Evolutionary conservation across 352 stramenopile species (phyloP).

Genomic region (Phytopythium oedochilum): DNA sequence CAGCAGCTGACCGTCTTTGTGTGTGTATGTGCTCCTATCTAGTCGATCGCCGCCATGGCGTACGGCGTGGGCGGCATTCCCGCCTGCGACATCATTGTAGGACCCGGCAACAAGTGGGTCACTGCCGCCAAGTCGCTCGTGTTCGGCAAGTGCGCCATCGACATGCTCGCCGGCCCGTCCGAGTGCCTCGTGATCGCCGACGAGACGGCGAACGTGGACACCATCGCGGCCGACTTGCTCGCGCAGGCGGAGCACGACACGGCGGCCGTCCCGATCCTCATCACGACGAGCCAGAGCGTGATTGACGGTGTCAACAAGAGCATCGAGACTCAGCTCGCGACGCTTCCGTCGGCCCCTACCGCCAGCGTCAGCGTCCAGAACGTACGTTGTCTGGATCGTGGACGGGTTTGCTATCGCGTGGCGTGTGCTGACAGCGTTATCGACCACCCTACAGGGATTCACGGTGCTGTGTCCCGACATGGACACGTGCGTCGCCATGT

Average conservation of each 20-base stretch:
- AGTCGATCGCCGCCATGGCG: slow-evolving; percentile 94
- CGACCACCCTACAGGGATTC: slow-evolving; percentile 40
- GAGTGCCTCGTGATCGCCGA: slow-evolving; percentile 98
- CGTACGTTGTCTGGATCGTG: slow-evolving; percentile 12
- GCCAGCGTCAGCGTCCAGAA: slow-evolving; percentile 65
- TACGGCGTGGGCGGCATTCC: slow-evolving; percentile 92
- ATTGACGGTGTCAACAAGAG: slow-evolving; percentile 91
- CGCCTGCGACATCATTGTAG: slow-evolving; percentile 97
- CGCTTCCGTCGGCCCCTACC: slow-evolving; percentile 57
- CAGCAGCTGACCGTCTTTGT: background rate
- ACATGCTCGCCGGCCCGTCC: slow-evolving; percentile 98
- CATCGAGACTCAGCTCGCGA: slow-evolving; percentile 70
- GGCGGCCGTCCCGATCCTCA: slow-evolving; percentile 95
- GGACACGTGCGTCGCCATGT: slow-evolving; percentile 72
- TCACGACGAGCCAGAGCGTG: slow-evolving; percentile 83
- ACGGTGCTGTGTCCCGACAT: slow-evolving; percentile 72
- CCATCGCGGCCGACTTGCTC: slow-evolving; percentile 73
- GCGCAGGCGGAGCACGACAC: slow-evolving; percentile 96
- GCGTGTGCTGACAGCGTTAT: background rate
- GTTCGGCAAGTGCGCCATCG: slow-evolving; percentile 96
- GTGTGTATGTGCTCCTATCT: too few relatives aligned
- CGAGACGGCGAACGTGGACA: slow-evolving; percentile 65
- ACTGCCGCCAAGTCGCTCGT: slow-evolving; percentile 98
- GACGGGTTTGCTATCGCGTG: background rate
- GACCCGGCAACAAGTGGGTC: slow-evolving; percentile 99